Evolutionary conservation across 2,329 filamentous ascomycete genomes (phyloP).

Genomic region (Delphinella strobiligena): DNA sequence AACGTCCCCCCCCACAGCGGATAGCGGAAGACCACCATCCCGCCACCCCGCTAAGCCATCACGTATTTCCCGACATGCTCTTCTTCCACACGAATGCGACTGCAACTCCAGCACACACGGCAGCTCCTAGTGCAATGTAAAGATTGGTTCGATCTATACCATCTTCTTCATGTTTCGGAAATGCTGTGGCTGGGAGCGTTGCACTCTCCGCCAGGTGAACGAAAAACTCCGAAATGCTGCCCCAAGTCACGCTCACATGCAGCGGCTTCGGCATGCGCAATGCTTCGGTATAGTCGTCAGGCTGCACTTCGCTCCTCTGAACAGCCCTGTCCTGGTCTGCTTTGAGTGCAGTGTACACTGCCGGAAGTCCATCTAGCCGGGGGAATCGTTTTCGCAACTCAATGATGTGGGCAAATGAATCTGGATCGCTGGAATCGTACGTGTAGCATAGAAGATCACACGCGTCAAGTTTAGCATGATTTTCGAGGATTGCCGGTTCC

Average conservation of each 20-base stretch:
- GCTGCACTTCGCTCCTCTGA: conserved; percentile 82
- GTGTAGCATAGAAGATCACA: conserved; percentile 92
- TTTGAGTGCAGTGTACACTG: conserved; percentile 86
- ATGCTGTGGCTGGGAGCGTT: conserved; percentile 76
- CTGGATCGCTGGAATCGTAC: conserved; percentile 93
- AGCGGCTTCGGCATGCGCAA: conserved; percentile 83
- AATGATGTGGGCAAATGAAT: conserved; percentile 88
- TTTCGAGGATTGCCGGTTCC: conserved; percentile 90
- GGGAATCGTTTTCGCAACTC: conserved; percentile 66
- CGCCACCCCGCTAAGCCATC: too few species aligned
- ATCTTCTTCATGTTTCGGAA: conserved; percentile 82
- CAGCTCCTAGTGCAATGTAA: conserved; percentile 72
- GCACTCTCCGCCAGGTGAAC: conserved; percentile 83
- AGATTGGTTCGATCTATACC: conserved; percentile 70
- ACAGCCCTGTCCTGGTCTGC: conserved; percentile 93
- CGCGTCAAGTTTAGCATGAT: conserved; percentile 75
- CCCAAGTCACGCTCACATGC: conserved; percentile 92
- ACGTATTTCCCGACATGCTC: too few species aligned
- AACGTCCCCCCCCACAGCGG: too few species aligned
- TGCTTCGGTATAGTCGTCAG: conserved; percentile 76
- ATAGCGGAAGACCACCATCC: too few species aligned
- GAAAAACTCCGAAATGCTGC: conserved; percentile 86
- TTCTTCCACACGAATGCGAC: conserved; percentile 49
- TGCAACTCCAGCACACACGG: conserved; percentile 46
- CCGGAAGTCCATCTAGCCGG: conserved; percentile 76